These are phyloP conservation scores for Ophiostoma fasciatum DNA, from an alignment of 2,329 filamentous ascomycete species.

Conservation along the genomic window DNA sequence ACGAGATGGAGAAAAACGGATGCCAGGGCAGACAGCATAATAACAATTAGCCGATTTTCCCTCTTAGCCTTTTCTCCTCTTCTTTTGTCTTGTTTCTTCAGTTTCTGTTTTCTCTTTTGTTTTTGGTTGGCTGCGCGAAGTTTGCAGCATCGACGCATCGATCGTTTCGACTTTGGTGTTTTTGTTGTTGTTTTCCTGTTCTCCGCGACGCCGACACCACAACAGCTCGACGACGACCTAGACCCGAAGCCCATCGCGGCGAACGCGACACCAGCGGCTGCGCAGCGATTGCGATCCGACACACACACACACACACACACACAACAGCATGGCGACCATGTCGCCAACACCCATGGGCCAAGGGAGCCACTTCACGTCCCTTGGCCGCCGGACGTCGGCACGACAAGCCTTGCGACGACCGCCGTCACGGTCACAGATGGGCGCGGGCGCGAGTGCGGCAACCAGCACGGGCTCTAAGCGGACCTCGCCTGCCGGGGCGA, in stretches of 20 bases:
- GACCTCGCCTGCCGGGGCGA: constrained; percentile 3
- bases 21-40: constrained; percentile 5
- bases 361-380: constrained; percentile 27
- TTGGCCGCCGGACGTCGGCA: constrained; percentile 38
- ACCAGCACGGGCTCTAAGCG: constrained; percentile 9
- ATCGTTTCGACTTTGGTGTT: background rate
- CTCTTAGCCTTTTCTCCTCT: background rate
- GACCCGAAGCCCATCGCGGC: background rate
- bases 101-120: background rate
- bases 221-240: too few species aligned
- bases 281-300: too few species aligned
- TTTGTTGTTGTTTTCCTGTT: background rate
- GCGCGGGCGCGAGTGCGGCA: constrained; percentile 12
- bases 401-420: constrained; percentile 39
- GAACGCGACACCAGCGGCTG: background rate
- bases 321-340: constrained; percentile 29
- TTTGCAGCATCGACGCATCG: too few species aligned
- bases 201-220: background rate
- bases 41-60: constrained; percentile 7
- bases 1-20: background rate
- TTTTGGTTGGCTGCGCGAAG: background rate
- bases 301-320: too few species aligned
- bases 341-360: constrained; percentile 41
- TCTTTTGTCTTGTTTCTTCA: background rate
- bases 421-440: constrained; percentile 29